Evolutionary conservation across 176 grass and related monocot genomes (phyloP).

Genomic region (Panicum miliaceum): DNA sequence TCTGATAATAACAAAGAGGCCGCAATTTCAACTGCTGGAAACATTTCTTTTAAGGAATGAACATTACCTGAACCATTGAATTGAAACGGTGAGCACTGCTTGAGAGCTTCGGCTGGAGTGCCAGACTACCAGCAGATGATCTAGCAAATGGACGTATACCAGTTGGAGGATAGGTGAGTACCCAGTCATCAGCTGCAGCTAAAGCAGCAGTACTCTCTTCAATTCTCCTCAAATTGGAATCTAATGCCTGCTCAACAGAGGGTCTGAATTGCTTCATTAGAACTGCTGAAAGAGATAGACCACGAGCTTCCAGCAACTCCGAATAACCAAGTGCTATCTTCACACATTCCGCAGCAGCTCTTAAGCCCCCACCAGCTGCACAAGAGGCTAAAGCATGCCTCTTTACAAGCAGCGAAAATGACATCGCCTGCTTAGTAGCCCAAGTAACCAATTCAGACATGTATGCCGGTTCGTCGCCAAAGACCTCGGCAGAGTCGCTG

Average conservation of each 20-base stretch:
- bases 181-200: slow-evolving; percentile 92
- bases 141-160: slow-evolving; percentile 59
- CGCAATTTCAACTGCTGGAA: slow-evolving; percentile 20
- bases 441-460: slow-evolving; percentile 86
- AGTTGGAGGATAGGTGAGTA: slow-evolving; percentile 72
- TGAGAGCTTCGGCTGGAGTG: slow-evolving; percentile 82
- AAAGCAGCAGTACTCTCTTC: slow-evolving; percentile 87
- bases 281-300: slow-evolving; percentile 80
- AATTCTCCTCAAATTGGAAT: slow-evolving; percentile 91
- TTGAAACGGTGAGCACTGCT: slow-evolving; percentile 88
- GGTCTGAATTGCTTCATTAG: slow-evolving; percentile 85
- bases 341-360: slow-evolving; percentile 76
- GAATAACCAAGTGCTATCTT: slow-evolving; percentile 88
- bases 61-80: slow-evolving; percentile 93
- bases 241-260: slow-evolving; percentile 80
- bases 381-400: slow-evolving; percentile 82
- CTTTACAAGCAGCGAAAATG: slow-evolving; percentile 79
- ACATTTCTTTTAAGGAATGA: slow-evolving; percentile 31
- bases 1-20: background rate
- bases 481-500: slow-evolving; percentile 79
- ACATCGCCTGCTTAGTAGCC: slow-evolving; percentile 69
- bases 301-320: slow-evolving; percentile 77
- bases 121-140: slow-evolving; percentile 54
- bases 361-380: slow-evolving; percentile 81
- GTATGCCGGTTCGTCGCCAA: slow-evolving; percentile 80